Percentiles rank a stretch among this genome's conserved stretches.
Evolutionary conservation across 805 yeast genomes (phyloP).

Genomic region (Pichia rugopelliculosa): DNA sequence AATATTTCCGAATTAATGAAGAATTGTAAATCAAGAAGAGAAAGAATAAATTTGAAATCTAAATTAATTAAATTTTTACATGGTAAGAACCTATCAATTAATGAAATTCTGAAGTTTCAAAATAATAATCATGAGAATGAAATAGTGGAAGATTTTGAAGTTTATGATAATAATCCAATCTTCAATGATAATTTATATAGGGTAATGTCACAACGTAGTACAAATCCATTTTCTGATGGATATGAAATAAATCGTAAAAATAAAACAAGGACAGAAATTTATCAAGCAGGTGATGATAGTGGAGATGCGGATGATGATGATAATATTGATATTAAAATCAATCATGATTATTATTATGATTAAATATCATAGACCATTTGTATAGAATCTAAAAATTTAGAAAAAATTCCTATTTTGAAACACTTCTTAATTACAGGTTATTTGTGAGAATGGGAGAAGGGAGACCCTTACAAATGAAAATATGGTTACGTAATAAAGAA

Average conservation of each 20-base stretch:
- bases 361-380: no score
- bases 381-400: no score
- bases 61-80: conserved; percentile 1
- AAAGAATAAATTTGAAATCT: conserved; percentile 1
- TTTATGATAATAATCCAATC: not conserved
- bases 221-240: conserved; percentile 24
- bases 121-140: not conserved
- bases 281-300: not conserved
- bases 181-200: conserved; percentile 15
- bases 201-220: conserved; percentile 21
- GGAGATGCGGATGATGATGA: not conserved
- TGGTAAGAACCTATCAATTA: conserved; percentile 6
- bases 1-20: conserved; percentile 5
- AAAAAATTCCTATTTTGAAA: no score
- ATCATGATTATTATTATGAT: not conserved
- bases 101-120: conserved; percentile 2
- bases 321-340: not conserved
- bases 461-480: no score
- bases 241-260: not conserved
- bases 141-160: conserved; percentile 7
- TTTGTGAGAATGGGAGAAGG: no score
- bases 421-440: no score
- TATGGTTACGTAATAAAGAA: no score
- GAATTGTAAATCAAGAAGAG: not conserved
- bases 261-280: not conserved